phyloP scores from a whole-genome alignment of 768 basidiomycete genomes.

The Auricularia auricula-judae region DNA sequence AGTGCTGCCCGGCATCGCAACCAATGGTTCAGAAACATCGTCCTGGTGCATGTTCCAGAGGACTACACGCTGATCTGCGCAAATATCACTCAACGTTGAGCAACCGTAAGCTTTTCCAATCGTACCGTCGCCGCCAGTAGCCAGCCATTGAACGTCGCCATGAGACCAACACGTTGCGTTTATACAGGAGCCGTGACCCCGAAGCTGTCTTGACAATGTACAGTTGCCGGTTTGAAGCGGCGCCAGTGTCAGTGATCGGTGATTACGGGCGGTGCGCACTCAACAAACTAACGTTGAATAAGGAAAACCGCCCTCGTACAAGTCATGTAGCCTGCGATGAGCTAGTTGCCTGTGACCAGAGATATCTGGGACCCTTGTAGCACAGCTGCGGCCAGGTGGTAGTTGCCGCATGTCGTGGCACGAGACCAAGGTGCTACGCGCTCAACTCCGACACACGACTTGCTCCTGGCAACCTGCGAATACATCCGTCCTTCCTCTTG shows the following conservation, averaged over 20 bases:
- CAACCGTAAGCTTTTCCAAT: constrained; percentile 13
- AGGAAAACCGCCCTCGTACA: background rate
- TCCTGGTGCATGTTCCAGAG: constrained; percentile 64
- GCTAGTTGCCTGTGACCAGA: too few species aligned
- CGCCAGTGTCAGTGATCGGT: too few species aligned
- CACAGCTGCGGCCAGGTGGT: too few species aligned
- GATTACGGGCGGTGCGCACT: too few species aligned
- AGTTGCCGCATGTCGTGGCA: too few species aligned
- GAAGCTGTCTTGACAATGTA: constrained; percentile 17
- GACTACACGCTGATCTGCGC: constrained; percentile 39
- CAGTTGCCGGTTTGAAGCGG: background rate
- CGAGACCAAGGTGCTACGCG: too few species aligned
- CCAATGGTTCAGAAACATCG: constrained; percentile 22
- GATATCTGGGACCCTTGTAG: too few species aligned
- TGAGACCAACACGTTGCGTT: constrained; percentile 54
- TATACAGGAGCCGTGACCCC: constrained; percentile 50
- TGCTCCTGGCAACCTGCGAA: too few species aligned
- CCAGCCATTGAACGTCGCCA: constrained; percentile 49
- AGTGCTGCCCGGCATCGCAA: constrained; percentile 29
- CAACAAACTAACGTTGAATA: background rate
- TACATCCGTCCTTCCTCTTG: too few species aligned
- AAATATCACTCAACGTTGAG: constrained; percentile 19
- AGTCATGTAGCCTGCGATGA: background rate
- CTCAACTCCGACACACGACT: too few species aligned
- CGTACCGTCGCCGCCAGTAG: constrained; percentile 48